Evolutionary conservation across 345 rosid species (phyloP), one percentile per base, ranked within the genome.

Genomic region (Excoecaria cochinchinensis): DNA sequence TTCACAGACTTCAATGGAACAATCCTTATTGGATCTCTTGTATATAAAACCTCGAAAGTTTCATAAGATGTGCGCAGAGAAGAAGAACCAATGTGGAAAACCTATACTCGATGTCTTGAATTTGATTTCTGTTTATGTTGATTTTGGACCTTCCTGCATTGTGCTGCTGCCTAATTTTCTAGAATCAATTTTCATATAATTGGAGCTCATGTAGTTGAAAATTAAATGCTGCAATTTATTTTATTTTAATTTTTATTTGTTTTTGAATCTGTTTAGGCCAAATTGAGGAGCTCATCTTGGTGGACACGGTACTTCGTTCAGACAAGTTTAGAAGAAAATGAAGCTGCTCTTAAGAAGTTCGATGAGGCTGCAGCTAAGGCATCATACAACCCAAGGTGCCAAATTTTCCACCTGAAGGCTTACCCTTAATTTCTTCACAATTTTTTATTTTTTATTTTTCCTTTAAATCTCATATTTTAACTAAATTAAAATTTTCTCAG

Each of bases 201-300:
- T 10, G 8, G 48, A 44, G 48, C 48, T 6, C 48, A 44, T 31
- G 48, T 5, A 44, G 8, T 44, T 8, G 7, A 44, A 44, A 44
- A 44, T 44, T 44, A 44, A 44, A 44, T 44, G 48, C 48, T 44
- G 8, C 48, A 44, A 6, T 44, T 44, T 44, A 6, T 5, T 44
- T 6, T 4, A 4, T 42, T 4, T 42, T 6, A 31, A 44, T 44
- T 44, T 44, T 44, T 44, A 1, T 44, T 6, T 4, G 8, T 42
- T 4, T 42, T 6, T 44, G 7, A 44, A 1, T 51, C 22, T 69
- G 5, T 70, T 68, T 78, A 91, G 96, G 90, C 93, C 51, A 91
- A 91, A 82, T 84, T 86, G 88, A 88, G 93, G 82, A 89, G 91
- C 83, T 76, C 89, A 19, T 76, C 91, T 15, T 89, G 93, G 96